These are phyloP conservation scores for Pichia sp. DNA, from an alignment of 1,139 yeast genomes.

Conservation along the genomic window DNA sequence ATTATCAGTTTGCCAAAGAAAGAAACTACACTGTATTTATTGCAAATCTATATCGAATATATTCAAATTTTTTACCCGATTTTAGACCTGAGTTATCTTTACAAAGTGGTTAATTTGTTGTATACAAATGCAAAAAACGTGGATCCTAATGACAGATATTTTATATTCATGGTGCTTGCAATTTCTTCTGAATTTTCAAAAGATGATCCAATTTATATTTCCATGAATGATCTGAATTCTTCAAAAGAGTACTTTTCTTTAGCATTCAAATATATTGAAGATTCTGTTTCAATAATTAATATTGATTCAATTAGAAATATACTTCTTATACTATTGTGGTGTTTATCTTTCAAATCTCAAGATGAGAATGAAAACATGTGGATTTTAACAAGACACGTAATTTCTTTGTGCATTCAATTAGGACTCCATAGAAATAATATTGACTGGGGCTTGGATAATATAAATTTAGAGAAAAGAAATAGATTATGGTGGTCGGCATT, in stretches of 20 bases:
- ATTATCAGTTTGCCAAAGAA: conserved; percentile 13
- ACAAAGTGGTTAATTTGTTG: conserved; percentile 6
- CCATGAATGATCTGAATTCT: conserved; percentile 17
- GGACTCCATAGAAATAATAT: conserved; percentile 23
- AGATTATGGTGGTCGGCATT: conserved; percentile 23
- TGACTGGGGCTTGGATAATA: conserved; percentile 21
- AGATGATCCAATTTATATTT: conserved; percentile 5
- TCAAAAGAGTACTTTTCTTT: conserved; percentile 19
- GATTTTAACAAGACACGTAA: conserved; percentile 21
- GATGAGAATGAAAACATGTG: conserved; percentile 24
- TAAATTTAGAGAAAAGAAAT: conserved; percentile 20
- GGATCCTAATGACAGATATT: conserved; percentile 18
- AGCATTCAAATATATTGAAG: conserved; percentile 20
- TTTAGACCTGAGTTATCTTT: conserved; percentile 13
- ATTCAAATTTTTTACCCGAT: conserved; percentile 20
- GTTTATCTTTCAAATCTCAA: conserved; percentile 14
- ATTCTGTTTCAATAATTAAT: neutral
- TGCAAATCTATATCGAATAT: conserved; percentile 17
- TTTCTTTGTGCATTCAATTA: conserved; percentile 24
- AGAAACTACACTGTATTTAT: conserved; percentile 13
- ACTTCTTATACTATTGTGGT: conserved; percentile 19
- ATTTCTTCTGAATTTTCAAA: conserved; percentile 14
- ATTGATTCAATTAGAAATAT: conserved; percentile 9
- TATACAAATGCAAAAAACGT: conserved; percentile 14
- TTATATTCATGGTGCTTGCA: conserved; percentile 21